phyloP scores from a whole-genome alignment of 2,329 filamentous ascomycete genomes.

The Hypoxylon sp. region DNA sequence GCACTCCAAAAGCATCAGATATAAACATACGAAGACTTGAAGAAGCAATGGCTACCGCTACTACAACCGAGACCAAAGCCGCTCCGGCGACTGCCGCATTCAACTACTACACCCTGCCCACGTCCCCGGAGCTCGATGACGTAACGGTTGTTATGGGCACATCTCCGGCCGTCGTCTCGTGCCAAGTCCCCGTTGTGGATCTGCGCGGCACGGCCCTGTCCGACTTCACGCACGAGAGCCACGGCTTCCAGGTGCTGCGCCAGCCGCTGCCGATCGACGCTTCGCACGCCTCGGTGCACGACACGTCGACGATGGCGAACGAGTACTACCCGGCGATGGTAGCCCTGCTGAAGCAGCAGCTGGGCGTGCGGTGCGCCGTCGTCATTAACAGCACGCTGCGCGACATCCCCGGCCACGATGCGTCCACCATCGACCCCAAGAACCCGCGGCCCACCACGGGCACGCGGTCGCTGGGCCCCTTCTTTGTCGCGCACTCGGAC shows the following conservation, averaged over 20 bases:
- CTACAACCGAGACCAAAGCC: neutral
- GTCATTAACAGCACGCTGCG: conserved; percentile 10
- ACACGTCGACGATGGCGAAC: neutral
- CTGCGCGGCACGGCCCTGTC: neutral
- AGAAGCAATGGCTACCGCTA: neutral
- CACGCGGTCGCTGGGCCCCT: neutral
- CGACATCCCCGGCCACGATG: neutral
- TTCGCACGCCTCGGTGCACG: neutral
- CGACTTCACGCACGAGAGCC: neutral
- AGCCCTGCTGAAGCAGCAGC: neutral
- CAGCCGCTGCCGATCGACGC: conserved; percentile 5
- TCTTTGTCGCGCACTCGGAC: conserved; percentile 3
- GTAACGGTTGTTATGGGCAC: neutral
- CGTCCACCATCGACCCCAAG: neutral
- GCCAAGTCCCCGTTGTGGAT: conserved; percentile 1
- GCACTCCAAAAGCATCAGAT: too few relatives aligned
- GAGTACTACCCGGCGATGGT: conserved; percentile 6
- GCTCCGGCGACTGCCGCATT: neutral
- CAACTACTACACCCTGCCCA: conserved; percentile 4
- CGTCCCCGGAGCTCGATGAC: neutral
- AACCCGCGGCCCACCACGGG: conserved; percentile 4
- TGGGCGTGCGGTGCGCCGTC: neutral
- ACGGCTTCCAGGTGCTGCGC: conserved; percentile 9
- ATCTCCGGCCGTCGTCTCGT: neutral
- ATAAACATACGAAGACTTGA: neutral